Evolutionary conservation across 192 early-diverging fungal genomes (phyloP), one percentile per base, ranked within the genome.

Genomic region (Podila clonocystis): DNA sequence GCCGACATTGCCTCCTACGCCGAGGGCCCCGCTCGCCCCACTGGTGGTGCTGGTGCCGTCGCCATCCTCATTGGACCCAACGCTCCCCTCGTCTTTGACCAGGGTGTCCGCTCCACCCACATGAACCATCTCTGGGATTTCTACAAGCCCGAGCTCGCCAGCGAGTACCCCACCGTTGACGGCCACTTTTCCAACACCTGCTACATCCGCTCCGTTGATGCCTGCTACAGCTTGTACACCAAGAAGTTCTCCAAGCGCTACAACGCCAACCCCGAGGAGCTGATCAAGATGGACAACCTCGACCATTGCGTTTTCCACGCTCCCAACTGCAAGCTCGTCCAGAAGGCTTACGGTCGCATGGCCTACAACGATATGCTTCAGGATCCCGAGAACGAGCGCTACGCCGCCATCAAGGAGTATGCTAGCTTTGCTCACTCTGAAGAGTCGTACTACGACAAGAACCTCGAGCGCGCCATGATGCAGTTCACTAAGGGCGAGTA

Each of bases 121-220:
- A 97, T 99, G 94, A 94, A 96, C 82, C 96, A 99, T 85, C 92
- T 91, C 50, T 99, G 95, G 86, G 98, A 99, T 75, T 99, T 99
- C 71, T 99, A 98, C 92, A 99, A 99, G 93, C 97, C 98, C 67
- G 92, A 99, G 88, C 89, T 98, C 74, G 91, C 93, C 67, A 96
- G 94, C 67, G 98, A 99, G 86, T 99, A 95, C 88, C 98, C 98
- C 62, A 92, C 92, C 41, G 98, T 99, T 58, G 98, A 99, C 83
- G 98, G 98, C 9, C 94, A 95, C 38, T 92, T 97, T 59, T 95
- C 94, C 57, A 95, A 95, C 87, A 88, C 88, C 20, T 98, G 97
- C 86, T 99, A 98, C 83, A 86, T 96, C 69, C 92, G 90, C 58
- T 94, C 96, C 33, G 89, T 98, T 26, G 98, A 99, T 88, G 83